Evolutionary conservation across 306 rosid genomes (phyloP).

Genomic region (Abrus precatorius): DNA sequence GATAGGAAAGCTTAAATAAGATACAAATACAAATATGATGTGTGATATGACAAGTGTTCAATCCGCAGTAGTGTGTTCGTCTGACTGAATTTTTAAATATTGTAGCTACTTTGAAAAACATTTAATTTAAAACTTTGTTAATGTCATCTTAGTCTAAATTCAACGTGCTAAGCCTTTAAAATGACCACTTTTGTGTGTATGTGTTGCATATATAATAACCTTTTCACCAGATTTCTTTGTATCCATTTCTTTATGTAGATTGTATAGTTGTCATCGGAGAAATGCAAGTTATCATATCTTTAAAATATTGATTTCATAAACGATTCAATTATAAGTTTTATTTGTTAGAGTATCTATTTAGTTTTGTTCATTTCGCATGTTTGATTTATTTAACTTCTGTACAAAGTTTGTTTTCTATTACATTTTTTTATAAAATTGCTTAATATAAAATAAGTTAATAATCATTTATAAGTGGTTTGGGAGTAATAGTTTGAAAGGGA

Average conservation of each 20-base stretch:
- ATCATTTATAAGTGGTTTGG: background rate
- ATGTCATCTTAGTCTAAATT: constrained; percentile 6
- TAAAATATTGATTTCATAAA: background rate
- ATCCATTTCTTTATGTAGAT: background rate
- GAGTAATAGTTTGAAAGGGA: background rate
- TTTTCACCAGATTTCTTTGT: background rate
- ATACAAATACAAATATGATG: background rate
- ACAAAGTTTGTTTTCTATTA: background rate
- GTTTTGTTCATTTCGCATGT: background rate
- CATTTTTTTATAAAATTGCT: background rate
- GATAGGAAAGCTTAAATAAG: constrained; percentile 6
- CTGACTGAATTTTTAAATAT: background rate
- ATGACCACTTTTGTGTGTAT: background rate
- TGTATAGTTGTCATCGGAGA: background rate
- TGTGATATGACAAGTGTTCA: constrained; percentile 37
- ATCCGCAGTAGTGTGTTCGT: background rate
- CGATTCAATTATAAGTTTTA: background rate
- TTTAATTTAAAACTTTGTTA: background rate
- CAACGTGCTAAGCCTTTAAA: constrained; percentile 3
- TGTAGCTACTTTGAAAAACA: background rate
- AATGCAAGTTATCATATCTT: background rate
- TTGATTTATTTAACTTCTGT: background rate
- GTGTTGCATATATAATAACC: background rate
- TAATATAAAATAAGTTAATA: background rate
- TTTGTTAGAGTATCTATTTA: too few relatives aligned